Conservation (phyloP, 2,329 filamentous ascomycete species). For the Fusarium luffae region DNA sequence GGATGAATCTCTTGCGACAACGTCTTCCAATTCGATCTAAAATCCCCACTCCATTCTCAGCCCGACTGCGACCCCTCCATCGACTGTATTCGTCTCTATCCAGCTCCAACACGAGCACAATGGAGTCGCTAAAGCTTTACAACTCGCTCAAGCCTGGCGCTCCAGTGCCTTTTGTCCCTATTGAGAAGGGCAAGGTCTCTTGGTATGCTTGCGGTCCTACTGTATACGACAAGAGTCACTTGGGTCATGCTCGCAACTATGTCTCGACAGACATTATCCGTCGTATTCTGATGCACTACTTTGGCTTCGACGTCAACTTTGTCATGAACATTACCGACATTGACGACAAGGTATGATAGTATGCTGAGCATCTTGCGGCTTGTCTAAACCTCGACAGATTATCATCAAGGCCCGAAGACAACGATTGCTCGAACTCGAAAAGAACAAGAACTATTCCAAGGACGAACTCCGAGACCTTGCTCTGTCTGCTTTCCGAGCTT, state of each 20-base stretch:
- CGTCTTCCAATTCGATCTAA: conserved; percentile 41
- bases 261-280: conserved; percentile 90
- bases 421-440: conserved; percentile 80
- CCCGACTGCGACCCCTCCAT: conserved; percentile 40
- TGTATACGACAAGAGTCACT: conserved; percentile 82
- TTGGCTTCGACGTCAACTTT: conserved; percentile 83
- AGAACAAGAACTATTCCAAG: conserved; percentile 71
- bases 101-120: conserved; percentile 46
- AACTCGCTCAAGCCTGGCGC: conserved; percentile 80
- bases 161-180: conserved; percentile 79
- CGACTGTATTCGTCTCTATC: conserved; percentile 50
- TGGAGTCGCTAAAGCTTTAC: conserved; percentile 76
- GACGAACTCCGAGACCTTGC: conserved; percentile 61
- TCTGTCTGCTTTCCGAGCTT: conserved; percentile 64
- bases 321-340: conserved; percentile 95
- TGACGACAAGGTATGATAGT: conserved; percentile 71
- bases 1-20: conserved; percentile 53
- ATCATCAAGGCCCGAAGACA: conserved; percentile 77
- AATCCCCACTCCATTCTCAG: conserved; percentile 46
- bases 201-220: conserved; percentile 95
- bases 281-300: conserved; percentile 84
- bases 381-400: conserved; percentile 55
- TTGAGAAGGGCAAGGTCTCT: conserved; percentile 76
- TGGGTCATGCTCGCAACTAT: conserved; percentile 90
- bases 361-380: conserved; percentile 7